These are phyloP conservation scores for Neckera pumila DNA, from an alignment of 225 moss, liverwort and hornwort species.

Conservation along the genomic window DNA sequence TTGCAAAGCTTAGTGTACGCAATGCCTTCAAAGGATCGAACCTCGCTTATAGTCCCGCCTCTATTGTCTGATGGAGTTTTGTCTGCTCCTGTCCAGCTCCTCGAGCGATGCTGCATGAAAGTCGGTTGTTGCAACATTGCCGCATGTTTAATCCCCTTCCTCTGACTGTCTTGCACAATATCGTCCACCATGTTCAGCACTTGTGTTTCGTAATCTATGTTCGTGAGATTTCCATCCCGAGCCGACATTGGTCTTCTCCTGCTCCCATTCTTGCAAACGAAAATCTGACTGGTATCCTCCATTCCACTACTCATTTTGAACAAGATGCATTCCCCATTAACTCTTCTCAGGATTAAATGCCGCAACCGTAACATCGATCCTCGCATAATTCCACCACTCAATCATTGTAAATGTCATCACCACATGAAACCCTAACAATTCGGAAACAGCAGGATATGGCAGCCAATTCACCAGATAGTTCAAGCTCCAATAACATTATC, in stretches of 20 bases:
- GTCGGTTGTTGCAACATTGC: constrained; percentile 15
- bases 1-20: background rate
- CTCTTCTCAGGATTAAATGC: background rate
- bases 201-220: constrained; percentile 4
- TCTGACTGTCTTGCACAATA: background rate
- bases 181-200: constrained; percentile 14
- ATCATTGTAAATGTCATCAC: background rate
- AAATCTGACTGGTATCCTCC: background rate
- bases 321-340: background rate
- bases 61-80: background rate
- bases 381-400: background rate
- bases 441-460: background rate
- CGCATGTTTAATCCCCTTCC: background rate
- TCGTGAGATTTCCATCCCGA: background rate
- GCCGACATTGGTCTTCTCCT: constrained; percentile 3
- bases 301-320: background rate
- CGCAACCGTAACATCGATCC: constrained; percentile 1
- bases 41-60: background rate
- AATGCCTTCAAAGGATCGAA: constrained; percentile 1
- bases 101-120: constrained; percentile 3
- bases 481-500: background rate
- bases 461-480: background rate
- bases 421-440: background rate
- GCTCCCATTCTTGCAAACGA: background rate
- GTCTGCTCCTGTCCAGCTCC: constrained; percentile 8